Conservation (phyloP, 1,284 basidiomycete genomes). For the Fomitiporia mediterranea region DNA sequence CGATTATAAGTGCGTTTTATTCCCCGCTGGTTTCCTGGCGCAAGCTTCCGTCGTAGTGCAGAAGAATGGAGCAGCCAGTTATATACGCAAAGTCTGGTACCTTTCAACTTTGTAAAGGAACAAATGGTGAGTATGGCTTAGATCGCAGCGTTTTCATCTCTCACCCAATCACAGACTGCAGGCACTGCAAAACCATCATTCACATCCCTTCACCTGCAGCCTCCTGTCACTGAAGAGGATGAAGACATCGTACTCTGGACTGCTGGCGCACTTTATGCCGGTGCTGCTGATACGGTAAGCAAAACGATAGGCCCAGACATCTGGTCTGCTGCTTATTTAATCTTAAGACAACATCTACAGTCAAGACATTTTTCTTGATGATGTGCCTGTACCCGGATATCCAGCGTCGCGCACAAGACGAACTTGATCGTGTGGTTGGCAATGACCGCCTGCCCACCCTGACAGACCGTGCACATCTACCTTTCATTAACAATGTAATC, state of each 20-base stretch:
- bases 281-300: slow-evolving; percentile 40
- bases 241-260: slow-evolving; percentile 42
- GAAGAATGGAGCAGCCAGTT: slow-evolving; percentile 30
- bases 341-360: slow-evolving; percentile 5
- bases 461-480: slow-evolving; percentile 9
- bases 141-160: neutral
- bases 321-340: neutral
- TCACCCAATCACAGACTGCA: slow-evolving; percentile 23
- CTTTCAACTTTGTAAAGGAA: slow-evolving; percentile 35
- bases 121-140: slow-evolving; percentile 33
- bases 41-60: slow-evolving; percentile 10
- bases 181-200: slow-evolving; percentile 21
- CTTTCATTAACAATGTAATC: slow-evolving; percentile 10
- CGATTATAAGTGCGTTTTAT: slow-evolving; percentile 10
- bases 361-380: neutral
- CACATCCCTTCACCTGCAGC: slow-evolving; percentile 7
- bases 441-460: slow-evolving; percentile 8
- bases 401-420: slow-evolving; percentile 10
- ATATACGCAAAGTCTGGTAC: slow-evolving; percentile 31
- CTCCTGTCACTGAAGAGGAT: slow-evolving; percentile 18
- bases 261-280: slow-evolving; percentile 40
- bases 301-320: too few species aligned
- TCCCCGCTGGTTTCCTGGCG: slow-evolving; percentile 16
- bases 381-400: slow-evolving; percentile 10
- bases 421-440: slow-evolving; percentile 6